Conservation (phyloP, 2,329 filamentous ascomycete species). For the Neonectria neomacrospora region DNA sequence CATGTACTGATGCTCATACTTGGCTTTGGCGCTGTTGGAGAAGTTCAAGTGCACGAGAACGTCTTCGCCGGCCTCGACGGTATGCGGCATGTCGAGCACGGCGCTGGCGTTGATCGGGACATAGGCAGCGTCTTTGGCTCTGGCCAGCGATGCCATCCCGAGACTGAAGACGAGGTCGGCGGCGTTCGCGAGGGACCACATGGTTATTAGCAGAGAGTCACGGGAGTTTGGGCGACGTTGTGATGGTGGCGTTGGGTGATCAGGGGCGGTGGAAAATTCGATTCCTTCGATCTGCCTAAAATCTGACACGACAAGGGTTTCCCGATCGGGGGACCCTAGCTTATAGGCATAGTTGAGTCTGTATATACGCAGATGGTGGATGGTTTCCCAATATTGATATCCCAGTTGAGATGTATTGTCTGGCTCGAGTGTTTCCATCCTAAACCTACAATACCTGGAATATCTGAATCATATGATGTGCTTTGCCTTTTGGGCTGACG, state of each 20-base stretch:
- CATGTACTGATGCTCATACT: slow-evolving; percentile 17
- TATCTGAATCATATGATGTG: too few relatives aligned
- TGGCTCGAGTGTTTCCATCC: too few relatives aligned
- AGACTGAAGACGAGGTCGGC: not conserved
- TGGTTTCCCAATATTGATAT: too few relatives aligned
- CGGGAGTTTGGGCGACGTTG: not conserved
- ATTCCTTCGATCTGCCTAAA: not conserved
- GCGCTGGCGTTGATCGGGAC: slow-evolving; percentile 13
- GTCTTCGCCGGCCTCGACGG: slow-evolving; percentile 9
- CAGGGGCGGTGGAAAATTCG: too few relatives aligned
- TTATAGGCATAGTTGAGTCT: too few relatives aligned
- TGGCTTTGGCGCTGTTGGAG: slow-evolving; percentile 13
- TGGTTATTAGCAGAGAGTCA: not conserved
- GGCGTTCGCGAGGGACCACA: not conserved
- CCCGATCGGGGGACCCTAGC: too few relatives aligned
- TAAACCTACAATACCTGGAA: too few relatives aligned
- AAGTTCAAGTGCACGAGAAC: slow-evolving; percentile 16
- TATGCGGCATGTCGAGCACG: slow-evolving; percentile 14
- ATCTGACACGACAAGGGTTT: not conserved
- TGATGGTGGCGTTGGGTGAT: not conserved
- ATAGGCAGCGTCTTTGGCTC: not conserved
- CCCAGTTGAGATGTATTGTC: too few relatives aligned
- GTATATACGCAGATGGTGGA: too few relatives aligned
- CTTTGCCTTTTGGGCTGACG: too few relatives aligned
- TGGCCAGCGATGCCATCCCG: not conserved